A percentile compares a stretch with the other conserved stretches of the same genome.
These are phyloP conservation scores for Talaromyces verruculosus DNA, from an alignment of 2,329 filamentous ascomycete genomes.

Conservation along the genomic window DNA sequence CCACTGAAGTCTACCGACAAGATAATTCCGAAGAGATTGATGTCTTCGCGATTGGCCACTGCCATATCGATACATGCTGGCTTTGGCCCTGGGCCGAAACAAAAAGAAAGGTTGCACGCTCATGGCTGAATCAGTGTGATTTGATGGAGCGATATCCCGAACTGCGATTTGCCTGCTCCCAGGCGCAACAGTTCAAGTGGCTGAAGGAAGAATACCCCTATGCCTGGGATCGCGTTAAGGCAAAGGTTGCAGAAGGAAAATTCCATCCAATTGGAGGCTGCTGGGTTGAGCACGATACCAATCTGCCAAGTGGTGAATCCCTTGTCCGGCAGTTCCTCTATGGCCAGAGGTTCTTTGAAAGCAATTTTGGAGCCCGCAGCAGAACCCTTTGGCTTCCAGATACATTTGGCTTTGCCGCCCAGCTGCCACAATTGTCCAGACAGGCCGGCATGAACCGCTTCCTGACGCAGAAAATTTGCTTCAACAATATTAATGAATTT, in stretches of 20 bases:
- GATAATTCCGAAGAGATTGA: conserved; percentile 62
- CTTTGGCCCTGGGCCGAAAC: conserved; percentile 98
- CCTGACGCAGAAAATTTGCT: conserved; percentile 97
- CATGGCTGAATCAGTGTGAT: conserved; percentile 95
- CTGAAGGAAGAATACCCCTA: conserved; percentile 84
- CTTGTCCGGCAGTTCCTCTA: conserved; percentile 93
- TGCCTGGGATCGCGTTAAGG: conserved; percentile 85
- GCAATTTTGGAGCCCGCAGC: conserved; percentile 83
- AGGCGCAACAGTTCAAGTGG: conserved; percentile 99
- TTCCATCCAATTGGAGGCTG: conserved; percentile 96
- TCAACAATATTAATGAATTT: conserved; percentile 99
- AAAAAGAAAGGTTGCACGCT: conserved; percentile 90
- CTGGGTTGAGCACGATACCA: conserved; percentile 99
- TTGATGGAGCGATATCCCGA: conserved; percentile 94
- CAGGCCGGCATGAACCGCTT: conserved; percentile 93
- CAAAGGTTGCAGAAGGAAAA: conserved; percentile 81
- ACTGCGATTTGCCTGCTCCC: conserved; percentile 85
- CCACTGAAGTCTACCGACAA: conserved; percentile 70
- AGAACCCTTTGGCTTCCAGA: conserved; percentile 97
- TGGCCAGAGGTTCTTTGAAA: conserved; percentile 91
- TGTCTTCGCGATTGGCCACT: conserved; percentile 89
- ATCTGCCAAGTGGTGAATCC: conserved; percentile 93
- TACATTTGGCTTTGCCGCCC: conserved; percentile 95
- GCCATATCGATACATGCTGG: conserved; percentile 98
- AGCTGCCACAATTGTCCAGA: conserved; percentile 89